phyloP scores from a whole-genome alignment of 2,329 filamentous ascomycete genomes.

The Stachybotrys elegans region DNA sequence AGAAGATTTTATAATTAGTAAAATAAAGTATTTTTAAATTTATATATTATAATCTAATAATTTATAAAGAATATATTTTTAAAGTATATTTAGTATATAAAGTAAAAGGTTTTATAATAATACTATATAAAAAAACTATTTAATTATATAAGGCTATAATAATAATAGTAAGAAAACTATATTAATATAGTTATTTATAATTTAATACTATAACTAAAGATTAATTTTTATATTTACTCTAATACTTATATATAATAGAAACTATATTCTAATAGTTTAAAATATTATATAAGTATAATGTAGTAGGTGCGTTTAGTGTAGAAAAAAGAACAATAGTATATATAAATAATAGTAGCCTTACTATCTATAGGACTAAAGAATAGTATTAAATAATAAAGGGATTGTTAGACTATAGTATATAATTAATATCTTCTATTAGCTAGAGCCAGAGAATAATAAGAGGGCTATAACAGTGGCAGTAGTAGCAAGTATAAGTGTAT shows the following conservation, averaged over 20 bases:
- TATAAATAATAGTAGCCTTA: too few relatives aligned
- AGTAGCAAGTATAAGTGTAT: too few relatives aligned
- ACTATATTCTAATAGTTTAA: background rate
- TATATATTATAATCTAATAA: background rate
- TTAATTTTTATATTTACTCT: background rate
- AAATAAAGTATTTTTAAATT: background rate
- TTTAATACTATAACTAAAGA: background rate
- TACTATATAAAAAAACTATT: constrained; percentile 5
- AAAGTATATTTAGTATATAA: constrained; percentile 5
- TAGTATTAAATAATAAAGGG: constrained; percentile 1
- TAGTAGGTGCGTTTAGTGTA: too few relatives aligned
- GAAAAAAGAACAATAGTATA: too few relatives aligned
- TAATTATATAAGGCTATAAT: constrained; percentile 7
- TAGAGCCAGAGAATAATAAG: too few relatives aligned
- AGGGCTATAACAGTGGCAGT: too few relatives aligned
- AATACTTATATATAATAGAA: background rate
- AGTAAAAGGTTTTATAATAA: constrained; percentile 2
- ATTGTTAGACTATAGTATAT: too few relatives aligned
- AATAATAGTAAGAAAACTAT: too few relatives aligned
- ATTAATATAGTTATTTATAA: background rate
- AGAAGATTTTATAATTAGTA: background rate
- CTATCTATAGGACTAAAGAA: constrained; percentile 1
- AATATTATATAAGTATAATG: background rate
- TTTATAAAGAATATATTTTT: constrained; percentile 12
- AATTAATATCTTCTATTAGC: too few relatives aligned